Conservation (phyloP, 2,329 filamentous ascomycete species). For the Emmonsia crescens region DNA sequence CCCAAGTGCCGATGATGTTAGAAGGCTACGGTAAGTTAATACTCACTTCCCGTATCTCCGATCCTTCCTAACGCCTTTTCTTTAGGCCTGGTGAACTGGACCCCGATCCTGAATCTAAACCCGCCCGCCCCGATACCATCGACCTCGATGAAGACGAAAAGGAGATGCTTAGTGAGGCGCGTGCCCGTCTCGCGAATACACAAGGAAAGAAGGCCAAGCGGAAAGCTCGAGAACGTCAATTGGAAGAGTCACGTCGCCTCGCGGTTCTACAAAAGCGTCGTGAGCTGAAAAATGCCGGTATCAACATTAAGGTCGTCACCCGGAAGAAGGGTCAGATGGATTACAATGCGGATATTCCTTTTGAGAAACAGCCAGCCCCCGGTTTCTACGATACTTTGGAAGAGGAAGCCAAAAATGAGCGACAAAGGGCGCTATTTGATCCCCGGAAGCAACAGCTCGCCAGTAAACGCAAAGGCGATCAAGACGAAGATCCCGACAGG, state of each 20-base stretch:
- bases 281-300: slow-evolving; percentile 93
- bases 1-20: slow-evolving; percentile 84
- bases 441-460: slow-evolving; percentile 82
- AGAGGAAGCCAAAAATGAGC: slow-evolving; percentile 70
- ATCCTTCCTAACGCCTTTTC: slow-evolving; percentile 1
- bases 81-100: slow-evolving; percentile 78
- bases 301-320: slow-evolving; percentile 91
- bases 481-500: slow-evolving; percentile 65
- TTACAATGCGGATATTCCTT: slow-evolving; percentile 97
- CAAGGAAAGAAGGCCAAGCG: slow-evolving; percentile 98
- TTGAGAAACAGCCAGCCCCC: slow-evolving; percentile 78
- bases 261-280: slow-evolving; percentile 88
- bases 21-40: slow-evolving; percentile 52
- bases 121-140: slow-evolving; percentile 88
- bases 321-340: slow-evolving; percentile 97
- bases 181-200: slow-evolving; percentile 90
- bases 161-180: slow-evolving; percentile 97
- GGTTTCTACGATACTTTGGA: slow-evolving; percentile 92
- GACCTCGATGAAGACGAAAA: slow-evolving; percentile 99
- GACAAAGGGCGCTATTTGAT: slow-evolving; percentile 74
- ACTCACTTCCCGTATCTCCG: slow-evolving; percentile 11
- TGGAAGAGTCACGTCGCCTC: slow-evolving; percentile 85
- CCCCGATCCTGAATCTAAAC: slow-evolving; percentile 94
- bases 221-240: slow-evolving; percentile 87
- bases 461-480: slow-evolving; percentile 87